Evolutionary conservation across 2,329 filamentous ascomycete genomes (phyloP), one percentile per base, ranked within the genome.

Genomic region (Hypomyces rosellus): DNA sequence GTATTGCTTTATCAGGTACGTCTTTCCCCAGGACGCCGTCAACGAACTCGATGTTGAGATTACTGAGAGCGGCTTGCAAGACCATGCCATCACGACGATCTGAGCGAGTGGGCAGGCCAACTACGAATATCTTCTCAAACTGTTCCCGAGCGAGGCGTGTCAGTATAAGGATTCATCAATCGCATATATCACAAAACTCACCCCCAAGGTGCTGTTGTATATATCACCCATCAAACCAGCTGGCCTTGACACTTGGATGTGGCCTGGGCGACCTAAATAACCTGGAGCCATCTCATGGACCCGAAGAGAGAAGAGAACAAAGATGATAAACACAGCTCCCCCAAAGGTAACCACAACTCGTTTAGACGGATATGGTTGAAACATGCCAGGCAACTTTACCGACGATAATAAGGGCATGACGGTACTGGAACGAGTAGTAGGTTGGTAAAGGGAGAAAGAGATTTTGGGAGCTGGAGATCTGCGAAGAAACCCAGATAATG

Each of bases 121-220:
- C 68, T 8, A 74, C 74, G 53, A 78, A 71, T 30, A 80, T 72
- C 49, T 74, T 69, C 37, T 75, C 64, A 52, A 81, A 80, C 9
- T 38, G 13, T 38, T 13, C 36, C 14, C 36, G 13, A 38, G 36
- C 14, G 9, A 14, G 6, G 9, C n/a, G 13, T 5, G 16, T 38
- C 13, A 7, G 13, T n/a, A 38, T 38, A 38, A 12, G 6, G 25
- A 38, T 38, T 38, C 9, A 38, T n/a, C 14, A 38, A 16, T n/a
- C 16, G 13, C 14, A n/a, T 13, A 38, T 38, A 38, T 14, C 14
- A 16, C 14, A n/a, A n/a, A 16, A 38, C 36, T 38, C 7, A 38
- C 36, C 36, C 36, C 36, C 3, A 38, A 38, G 14, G 36, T 38
- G 14, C 16, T n/a, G 36, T 38, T 38, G 36, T 38, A 38, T n/a